phyloP scores from a whole-genome alignment of 768 basidiomycete species.

The Gymnopilus dilepis region DNA sequence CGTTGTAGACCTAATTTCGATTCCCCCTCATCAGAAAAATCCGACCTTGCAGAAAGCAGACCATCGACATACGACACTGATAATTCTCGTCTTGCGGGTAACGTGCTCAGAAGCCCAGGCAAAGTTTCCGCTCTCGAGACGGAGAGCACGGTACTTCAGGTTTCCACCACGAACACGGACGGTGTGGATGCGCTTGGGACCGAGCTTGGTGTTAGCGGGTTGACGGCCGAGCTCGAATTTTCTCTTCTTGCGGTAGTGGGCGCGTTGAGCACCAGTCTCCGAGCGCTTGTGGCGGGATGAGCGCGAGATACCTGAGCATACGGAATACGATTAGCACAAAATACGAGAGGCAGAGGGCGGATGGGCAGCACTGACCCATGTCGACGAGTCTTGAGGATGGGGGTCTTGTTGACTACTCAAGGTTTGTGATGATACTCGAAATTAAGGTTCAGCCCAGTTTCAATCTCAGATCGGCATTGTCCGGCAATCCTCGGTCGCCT shows the following conservation, averaged over 20 bases:
- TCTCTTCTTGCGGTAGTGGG: conserved; percentile 99
- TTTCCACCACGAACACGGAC: conserved; percentile 97
- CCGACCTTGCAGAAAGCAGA: background rate
- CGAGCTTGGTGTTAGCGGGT: conserved; percentile 96
- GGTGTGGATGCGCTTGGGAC: conserved; percentile 91
- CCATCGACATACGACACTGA: conserved; percentile 82
- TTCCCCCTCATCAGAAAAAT: background rate
- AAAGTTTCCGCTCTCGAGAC: conserved; percentile 97
- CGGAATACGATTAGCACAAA: conserved; percentile 17
- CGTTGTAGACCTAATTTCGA: conserved; percentile 84
- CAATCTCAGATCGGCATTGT: conserved; percentile 40
- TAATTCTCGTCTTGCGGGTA: conserved; percentile 95
- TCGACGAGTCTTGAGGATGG: conserved; percentile 73
- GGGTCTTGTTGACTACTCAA: conserved; percentile 47
- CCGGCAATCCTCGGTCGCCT: too few species aligned
- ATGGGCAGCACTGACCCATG: conserved; percentile 69
- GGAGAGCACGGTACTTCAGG: conserved; percentile 93
- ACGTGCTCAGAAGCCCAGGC: conserved; percentile 97
- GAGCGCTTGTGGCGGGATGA: conserved; percentile 98
- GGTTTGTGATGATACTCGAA: conserved; percentile 59
- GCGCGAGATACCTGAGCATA: conserved; percentile 86
- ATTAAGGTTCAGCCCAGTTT: conserved; percentile 49
- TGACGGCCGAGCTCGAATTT: conserved; percentile 99
- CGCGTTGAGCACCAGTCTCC: conserved; percentile 88
- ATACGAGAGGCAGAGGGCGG: conserved; percentile 24